phyloP scores from a whole-genome alignment of 257 asterid genomes.

The Solanum sejunctum region DNA sequence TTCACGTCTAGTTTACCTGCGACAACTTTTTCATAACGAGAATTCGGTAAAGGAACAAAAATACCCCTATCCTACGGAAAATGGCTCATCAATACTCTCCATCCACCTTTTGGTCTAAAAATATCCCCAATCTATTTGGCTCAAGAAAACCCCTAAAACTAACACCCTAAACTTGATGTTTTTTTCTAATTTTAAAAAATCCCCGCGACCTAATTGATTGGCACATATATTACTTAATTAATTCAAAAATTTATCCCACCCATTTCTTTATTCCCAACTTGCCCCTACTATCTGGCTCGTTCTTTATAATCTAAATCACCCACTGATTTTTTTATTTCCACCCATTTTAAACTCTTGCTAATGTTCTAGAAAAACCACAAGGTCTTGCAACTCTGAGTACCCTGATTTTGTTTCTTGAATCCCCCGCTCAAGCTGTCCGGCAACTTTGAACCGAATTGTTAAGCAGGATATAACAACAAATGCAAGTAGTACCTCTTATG shows the following conservation, averaged over 20 bases:
- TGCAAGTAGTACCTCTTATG: slow-evolving; percentile 72
- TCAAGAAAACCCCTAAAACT: background rate
- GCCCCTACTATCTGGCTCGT: background rate
- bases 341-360: slow-evolving; percentile 39
- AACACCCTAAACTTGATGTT: background rate
- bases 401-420: slow-evolving; percentile 50
- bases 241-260: background rate
- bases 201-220: background rate
- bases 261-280: background rate
- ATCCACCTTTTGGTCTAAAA: background rate
- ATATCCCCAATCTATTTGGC: background rate
- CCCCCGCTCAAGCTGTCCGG: slow-evolving; percentile 76
- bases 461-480: slow-evolving; percentile 61
- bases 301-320: background rate
- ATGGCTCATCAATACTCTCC: background rate
- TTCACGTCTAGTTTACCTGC: background rate
- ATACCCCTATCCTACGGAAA: background rate
- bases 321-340: background rate
- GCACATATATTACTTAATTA: background rate
- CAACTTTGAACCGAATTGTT: slow-evolving; percentile 71
- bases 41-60: background rate
- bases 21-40: background rate
- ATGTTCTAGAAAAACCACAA: slow-evolving; percentile 78
- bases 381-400: slow-evolving; percentile 47
- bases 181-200: background rate